Conservation (phyloP, 2,329 filamentous ascomycete genomes). For the Thielaviopsis populi region DNA sequence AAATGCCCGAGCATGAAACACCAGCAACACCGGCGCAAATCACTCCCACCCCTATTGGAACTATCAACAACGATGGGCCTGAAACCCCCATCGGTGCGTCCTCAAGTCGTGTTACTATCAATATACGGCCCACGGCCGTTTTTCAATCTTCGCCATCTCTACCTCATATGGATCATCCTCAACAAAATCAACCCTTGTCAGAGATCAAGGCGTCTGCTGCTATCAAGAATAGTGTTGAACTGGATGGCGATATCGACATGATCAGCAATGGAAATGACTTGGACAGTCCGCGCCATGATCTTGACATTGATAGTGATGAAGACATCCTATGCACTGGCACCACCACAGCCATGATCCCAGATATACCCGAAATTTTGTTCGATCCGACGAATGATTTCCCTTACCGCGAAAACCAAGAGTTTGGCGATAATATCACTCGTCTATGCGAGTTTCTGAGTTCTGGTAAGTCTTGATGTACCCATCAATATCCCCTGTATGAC, state of each 20-base stretch:
- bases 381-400: conserved; percentile 36
- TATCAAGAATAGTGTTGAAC: conserved; percentile 2
- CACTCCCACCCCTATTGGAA: not conserved
- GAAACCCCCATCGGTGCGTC: not conserved
- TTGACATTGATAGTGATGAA: conserved; percentile 2
- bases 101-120: conserved; percentile 6
- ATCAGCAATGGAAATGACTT: conserved; percentile 17
- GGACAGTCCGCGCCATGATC: conserved; percentile 21
- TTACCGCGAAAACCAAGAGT: conserved; percentile 25
- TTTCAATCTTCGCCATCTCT: not conserved
- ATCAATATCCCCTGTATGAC: conserved; percentile 15
- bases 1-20: not conserved
- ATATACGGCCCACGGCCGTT: not conserved
- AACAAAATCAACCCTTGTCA: not conserved
- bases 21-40: not conserved
- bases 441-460: conserved; percentile 26
- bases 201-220: not conserved
- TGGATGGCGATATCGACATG: conserved; percentile 21
- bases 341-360: conserved; percentile 18
- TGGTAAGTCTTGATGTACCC: conserved; percentile 22
- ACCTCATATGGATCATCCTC: not conserved
- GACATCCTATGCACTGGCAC: not conserved
- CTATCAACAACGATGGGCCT: not conserved
- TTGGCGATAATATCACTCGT: conserved; percentile 25
- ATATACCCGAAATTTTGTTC: conserved; percentile 18